phyloP scores from a whole-genome alignment of 768 basidiomycete species.

The Neoboletus magnificus region DNA sequence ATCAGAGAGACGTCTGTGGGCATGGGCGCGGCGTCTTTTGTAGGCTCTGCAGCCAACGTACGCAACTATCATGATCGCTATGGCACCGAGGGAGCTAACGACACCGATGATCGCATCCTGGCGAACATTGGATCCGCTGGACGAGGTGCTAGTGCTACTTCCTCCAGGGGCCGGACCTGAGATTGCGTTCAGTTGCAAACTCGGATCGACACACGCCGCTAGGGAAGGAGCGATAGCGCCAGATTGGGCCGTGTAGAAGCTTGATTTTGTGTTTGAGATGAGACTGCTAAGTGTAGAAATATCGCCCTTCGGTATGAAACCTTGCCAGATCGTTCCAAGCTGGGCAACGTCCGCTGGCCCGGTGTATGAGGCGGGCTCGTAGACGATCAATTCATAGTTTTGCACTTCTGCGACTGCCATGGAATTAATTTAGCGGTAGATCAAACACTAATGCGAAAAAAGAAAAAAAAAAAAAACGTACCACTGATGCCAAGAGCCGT shows the following conservation, averaged over 20 bases:
- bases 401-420: slow-evolving; percentile 36
- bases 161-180: slow-evolving; percentile 35
- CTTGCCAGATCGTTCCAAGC: slow-evolving; percentile 70
- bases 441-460: background rate
- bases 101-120: slow-evolving; percentile 92
- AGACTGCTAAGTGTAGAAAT: slow-evolving; percentile 62
- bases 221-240: slow-evolving; percentile 49
- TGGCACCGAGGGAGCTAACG: slow-evolving; percentile 74
- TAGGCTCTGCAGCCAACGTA: slow-evolving; percentile 70
- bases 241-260: slow-evolving; percentile 57
- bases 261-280: slow-evolving; percentile 58
- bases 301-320: slow-evolving; percentile 54
- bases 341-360: slow-evolving; percentile 42
- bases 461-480: too few relatives aligned
- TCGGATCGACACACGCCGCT: slow-evolving; percentile 66
- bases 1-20: slow-evolving; percentile 73
- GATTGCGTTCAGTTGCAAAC: slow-evolving; percentile 55
- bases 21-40: slow-evolving; percentile 62
- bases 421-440: slow-evolving; percentile 30
- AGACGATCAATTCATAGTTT: slow-evolving; percentile 65
- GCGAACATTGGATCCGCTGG: slow-evolving; percentile 40
- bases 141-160: slow-evolving; percentile 10
- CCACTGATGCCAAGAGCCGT: slow-evolving; percentile 42
- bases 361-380: slow-evolving; percentile 55
- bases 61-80: slow-evolving; percentile 67